phyloP scores from a whole-genome alignment of 345 rosid genomes.

The Sisymbrium irio region DNA sequence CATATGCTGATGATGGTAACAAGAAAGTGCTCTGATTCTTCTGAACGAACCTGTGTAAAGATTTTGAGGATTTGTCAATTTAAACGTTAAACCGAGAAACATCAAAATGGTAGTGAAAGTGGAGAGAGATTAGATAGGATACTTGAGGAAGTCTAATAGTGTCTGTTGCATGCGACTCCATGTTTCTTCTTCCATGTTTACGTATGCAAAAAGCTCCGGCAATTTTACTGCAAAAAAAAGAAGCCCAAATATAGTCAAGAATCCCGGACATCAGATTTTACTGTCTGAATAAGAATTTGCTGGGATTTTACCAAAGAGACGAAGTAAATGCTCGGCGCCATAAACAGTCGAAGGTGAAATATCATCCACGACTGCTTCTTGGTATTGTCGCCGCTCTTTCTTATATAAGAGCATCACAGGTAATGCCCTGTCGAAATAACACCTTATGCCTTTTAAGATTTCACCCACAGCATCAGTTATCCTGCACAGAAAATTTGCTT shows the following conservation, averaged over 20 bases:
- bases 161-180: slow-evolving; percentile 74
- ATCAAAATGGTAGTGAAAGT: background rate
- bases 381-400: slow-evolving; percentile 80
- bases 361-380: slow-evolving; percentile 44
- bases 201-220: slow-evolving; percentile 83
- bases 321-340: slow-evolving; percentile 81
- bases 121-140: background rate
- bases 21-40: slow-evolving; percentile 83
- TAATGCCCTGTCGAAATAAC: slow-evolving; percentile 86
- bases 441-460: slow-evolving; percentile 67
- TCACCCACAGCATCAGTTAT: slow-evolving; percentile 60
- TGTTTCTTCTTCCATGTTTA: slow-evolving; percentile 89
- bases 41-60: slow-evolving; percentile 68
- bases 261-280: background rate
- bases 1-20: slow-evolving; percentile 62
- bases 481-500: slow-evolving; percentile 38
- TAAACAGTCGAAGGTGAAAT: slow-evolving; percentile 69
- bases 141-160: slow-evolving; percentile 73
- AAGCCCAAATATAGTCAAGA: background rate
- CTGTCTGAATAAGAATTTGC: background rate
- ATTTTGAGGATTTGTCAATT: background rate
- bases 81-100: background rate
- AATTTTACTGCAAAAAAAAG: slow-evolving; percentile 64
- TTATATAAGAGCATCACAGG: slow-evolving; percentile 80
- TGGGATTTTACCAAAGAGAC: slow-evolving; percentile 60